phyloP scores from a whole-genome alignment of 192 early-diverging fungal species.

The Glomus cerebriforme region DNA sequence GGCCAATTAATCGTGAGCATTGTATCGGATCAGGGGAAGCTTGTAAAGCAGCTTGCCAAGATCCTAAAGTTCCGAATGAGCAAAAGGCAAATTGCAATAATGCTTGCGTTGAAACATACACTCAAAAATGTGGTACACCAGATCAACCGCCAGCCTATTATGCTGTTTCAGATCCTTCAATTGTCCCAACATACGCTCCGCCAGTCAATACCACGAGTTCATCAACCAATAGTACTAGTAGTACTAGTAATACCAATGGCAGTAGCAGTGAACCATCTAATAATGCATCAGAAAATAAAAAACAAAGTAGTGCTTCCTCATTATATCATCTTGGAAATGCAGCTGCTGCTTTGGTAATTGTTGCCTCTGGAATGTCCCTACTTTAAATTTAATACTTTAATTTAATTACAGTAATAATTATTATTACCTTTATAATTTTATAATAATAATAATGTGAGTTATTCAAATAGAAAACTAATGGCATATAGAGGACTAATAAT shows the following conservation, averaged over 20 bases:
- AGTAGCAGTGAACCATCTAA: background rate
- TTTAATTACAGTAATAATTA: no score
- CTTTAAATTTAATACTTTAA: background rate
- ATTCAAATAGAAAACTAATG: no score
- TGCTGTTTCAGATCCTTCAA: background rate
- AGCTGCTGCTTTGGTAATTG: background rate
- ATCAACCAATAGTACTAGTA: background rate
- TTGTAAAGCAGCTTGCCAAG: background rate
- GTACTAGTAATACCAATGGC: background rate
- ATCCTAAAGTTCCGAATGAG: background rate
- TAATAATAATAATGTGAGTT: background rate
- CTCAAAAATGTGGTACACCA: background rate
- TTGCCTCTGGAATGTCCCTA: slow-evolving; percentile 1
- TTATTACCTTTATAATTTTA: background rate
- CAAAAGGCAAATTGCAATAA: background rate
- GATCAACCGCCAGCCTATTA: slow-evolving; percentile 22
- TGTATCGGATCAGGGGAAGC: slow-evolving; percentile 15
- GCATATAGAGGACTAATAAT: no score
- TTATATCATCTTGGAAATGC: background rate
- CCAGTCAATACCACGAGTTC: background rate
- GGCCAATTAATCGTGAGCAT: slow-evolving; percentile 17
- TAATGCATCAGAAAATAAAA: background rate
- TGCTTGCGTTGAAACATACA: background rate
- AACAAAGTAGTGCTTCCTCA: background rate
- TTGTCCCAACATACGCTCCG: slow-evolving; percentile 10